Evolutionary conservation across 2,329 filamentous ascomycete genomes (phyloP).

Genomic region (Alternaria panax): DNA sequence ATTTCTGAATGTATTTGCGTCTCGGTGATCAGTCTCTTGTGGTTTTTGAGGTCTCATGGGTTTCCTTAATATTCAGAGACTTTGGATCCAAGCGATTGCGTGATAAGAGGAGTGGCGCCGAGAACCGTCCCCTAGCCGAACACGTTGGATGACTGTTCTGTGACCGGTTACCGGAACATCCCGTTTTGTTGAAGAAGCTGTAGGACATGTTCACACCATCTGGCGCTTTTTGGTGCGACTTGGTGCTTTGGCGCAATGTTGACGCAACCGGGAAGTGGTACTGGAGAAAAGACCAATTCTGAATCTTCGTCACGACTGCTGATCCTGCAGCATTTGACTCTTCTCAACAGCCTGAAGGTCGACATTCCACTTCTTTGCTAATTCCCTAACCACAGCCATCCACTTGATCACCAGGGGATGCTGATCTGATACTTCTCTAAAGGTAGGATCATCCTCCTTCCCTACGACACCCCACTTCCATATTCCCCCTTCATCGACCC

Average conservation of each 20-base stretch:
- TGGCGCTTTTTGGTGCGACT: background rate
- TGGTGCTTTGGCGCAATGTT: background rate
- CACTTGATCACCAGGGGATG: constrained; percentile 74
- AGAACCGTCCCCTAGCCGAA: background rate
- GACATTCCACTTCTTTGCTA: constrained; percentile 53
- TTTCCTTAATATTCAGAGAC: background rate
- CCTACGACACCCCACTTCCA: constrained; percentile 69
- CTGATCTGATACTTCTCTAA: constrained; percentile 62
- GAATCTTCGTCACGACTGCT: constrained; percentile 21
- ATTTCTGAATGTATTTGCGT: background rate
- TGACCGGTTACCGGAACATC: background rate
- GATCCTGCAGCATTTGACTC: constrained; percentile 47
- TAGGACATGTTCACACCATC: background rate
- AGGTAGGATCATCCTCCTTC: constrained; percentile 45
- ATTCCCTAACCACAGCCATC: constrained; percentile 56
- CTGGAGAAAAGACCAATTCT: background rate
- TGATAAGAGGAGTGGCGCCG: background rate
- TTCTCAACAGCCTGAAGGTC: constrained; percentile 50
- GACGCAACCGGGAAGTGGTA: background rate
- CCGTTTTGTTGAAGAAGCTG: background rate
- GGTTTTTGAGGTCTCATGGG: background rate
- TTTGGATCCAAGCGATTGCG: background rate
- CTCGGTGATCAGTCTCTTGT: background rate
- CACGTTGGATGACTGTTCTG: background rate
- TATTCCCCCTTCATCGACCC: constrained; percentile 73